Base-by-base conservation (phyloP, 495 filamentous ascomycete genomes). In the Penicillium paradoxum region DNA sequence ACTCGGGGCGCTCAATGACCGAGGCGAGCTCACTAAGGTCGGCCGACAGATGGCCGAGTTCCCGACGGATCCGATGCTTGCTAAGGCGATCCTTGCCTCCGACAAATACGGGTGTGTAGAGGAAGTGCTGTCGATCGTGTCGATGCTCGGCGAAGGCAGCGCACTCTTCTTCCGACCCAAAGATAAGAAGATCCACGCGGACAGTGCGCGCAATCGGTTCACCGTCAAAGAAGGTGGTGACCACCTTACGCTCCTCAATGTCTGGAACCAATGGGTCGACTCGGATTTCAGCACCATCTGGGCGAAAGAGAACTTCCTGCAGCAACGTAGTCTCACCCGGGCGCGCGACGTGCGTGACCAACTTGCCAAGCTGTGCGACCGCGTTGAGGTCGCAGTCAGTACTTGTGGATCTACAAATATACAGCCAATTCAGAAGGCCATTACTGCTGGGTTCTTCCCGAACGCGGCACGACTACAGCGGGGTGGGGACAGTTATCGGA, bases 221-320 rank as follows among this genome's bases (percentile, higher is more conserved):
- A 96, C 93, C 0, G 74, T 91, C 58, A 90, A 90, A 57, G 91
- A 95, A 50, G 93, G 93, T 43, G 93, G 93, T 37, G 93, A 98
- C 70, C 89, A 95, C 63, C 69, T 91, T 11, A 91, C 90, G 0
- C 79, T 92, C 0, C 80, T 98, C n/a, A 96, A 96, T 60, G 87
- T 98, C 64, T 98, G 85, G 86, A 95, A 96, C 67, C 87, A 96
- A 69, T 97, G 91, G 90, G 88, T 95, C 18, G 95, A 98, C 59
- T 82, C 81, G 17, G 91, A 97, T 70, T 98, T 91, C 74, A 85
- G 79, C 55, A 83, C 83, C 51, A 84, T 95, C 42, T 98, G 92
- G 91, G 79, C 89, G 3, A 83, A 85, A 45, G 92, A 97, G 70
- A 97, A 97, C 70, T 98, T 95, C 69, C 70, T 98, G 19, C 91